Base-by-base conservation (phyloP, 169 alveolate species). In the Blepharisma undulans region DNA sequence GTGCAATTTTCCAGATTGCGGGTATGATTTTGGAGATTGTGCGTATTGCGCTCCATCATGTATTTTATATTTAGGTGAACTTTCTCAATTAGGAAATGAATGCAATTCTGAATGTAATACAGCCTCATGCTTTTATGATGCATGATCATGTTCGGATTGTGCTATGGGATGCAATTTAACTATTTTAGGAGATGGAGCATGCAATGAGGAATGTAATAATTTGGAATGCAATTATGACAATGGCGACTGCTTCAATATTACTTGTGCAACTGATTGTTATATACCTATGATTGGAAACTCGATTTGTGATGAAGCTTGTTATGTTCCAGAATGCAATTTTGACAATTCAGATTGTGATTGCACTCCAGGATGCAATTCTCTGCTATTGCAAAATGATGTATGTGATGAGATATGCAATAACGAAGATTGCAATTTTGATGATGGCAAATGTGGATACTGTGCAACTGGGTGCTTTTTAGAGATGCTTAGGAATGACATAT, bases 381-480 rank as follows among this genome's bases (percentile, higher is more conserved):
- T 36, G 8, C 8, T 36, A 36, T 36, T 36, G 60, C 60, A 36
- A 36, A 36, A 36, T 36, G 60, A 36, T 36, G n/a, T n/a, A n/a
- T n/a, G n/a, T n/a, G n/a, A n/a, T n/a, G n/a, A n/a, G n/a, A n/a
- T n/a, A 12, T 81, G 88, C 32, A 81, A 81, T 25, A 25, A 18
- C 12, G 88, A 81, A 81, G 88, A 14, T 25, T 81, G 88, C 22
- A 81, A 25, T 32, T 81, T 16, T 32, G 78, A 81, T 32, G 22
- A 81, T 25, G 88, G 88, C 18, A 25, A 81, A 16, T 81, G 88
- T 32, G 34, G 76, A 18, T 84, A 60, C 27, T 48, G 84, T 16
- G 30, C 79, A 61, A 27, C 29, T 12, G 90, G 84, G 82, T 33
- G 90, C 84, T 84, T 61, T 48, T 14, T 10, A 14, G 90, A 84